These are phyloP conservation scores for Abelmoschus esculentus DNA, from an alignment of 345 rosid species.

Conservation along the genomic window DNA sequence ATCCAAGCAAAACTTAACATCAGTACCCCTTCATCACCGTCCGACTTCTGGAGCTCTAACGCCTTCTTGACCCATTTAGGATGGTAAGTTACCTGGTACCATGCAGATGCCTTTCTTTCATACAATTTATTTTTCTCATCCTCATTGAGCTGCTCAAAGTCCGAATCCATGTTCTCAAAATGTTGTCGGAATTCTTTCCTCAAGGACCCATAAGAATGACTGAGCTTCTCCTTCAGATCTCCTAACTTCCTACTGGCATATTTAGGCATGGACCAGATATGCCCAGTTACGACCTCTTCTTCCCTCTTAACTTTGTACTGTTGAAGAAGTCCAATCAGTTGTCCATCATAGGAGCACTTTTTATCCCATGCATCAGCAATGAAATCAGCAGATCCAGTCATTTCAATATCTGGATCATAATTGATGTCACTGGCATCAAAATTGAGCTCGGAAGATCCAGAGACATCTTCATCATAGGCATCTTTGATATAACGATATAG, in stretches of 20 bases:
- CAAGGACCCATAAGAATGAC: conserved; percentile 55
- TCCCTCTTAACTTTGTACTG: conserved; percentile 79
- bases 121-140: conserved; percentile 47
- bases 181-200: conserved; percentile 67
- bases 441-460: conserved; percentile 30
- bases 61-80: conserved; percentile 62
- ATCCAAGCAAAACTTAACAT: conserved; percentile 90
- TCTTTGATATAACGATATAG: conserved; percentile 58
- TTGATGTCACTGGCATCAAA: conserved; percentile 36
- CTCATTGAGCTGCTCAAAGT: conserved; percentile 40
- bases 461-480: conserved; percentile 41
- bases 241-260: conserved; percentile 62
- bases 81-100: conserved; percentile 85
- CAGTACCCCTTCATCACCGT: conserved; percentile 21
- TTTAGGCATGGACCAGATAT: conserved; percentile 89
- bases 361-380: conserved; percentile 67
- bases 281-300: conserved; percentile 91
- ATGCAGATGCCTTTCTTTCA: conserved; percentile 84
- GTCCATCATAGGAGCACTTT: conserved; percentile 70
- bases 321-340: conserved; percentile 59
- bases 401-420: conserved; percentile 56
- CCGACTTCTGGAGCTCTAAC: conserved; percentile 37
- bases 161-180: conserved; percentile 44
- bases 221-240: conserved; percentile 65
- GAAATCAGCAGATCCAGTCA: conserved; percentile 48